Evolutionary conservation across 2,329 filamentous ascomycete genomes (phyloP).

Genomic region (Ophiostoma fasciatum): DNA sequence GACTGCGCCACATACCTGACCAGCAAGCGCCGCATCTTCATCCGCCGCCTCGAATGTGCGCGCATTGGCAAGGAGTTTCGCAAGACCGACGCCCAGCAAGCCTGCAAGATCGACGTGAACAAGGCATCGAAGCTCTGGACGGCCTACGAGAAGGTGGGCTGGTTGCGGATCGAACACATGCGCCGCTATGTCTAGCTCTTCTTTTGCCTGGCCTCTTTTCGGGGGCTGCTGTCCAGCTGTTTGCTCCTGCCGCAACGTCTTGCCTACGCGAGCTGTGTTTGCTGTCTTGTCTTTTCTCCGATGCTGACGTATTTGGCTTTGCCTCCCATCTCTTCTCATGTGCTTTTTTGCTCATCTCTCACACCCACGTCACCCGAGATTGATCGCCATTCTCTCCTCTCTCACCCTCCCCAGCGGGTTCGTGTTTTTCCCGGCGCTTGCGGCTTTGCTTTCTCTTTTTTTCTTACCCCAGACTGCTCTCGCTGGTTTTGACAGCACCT

Average conservation of each 20-base stretch:
- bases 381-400: background rate
- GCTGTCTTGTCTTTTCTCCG: too few relatives aligned
- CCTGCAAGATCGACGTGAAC: slow-evolving; percentile 97
- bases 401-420: too few relatives aligned
- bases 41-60: slow-evolving; percentile 53
- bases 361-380: too few relatives aligned
- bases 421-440: background rate
- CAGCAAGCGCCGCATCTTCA: slow-evolving; percentile 85
- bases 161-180: slow-evolving; percentile 48
- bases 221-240: too few relatives aligned
- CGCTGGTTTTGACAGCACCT: background rate
- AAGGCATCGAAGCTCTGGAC: slow-evolving; percentile 89
- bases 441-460: background rate
- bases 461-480: background rate
- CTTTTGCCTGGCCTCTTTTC: background rate
- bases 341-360: too few relatives aligned
- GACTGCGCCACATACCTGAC: slow-evolving; percentile 81
- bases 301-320: too few relatives aligned
- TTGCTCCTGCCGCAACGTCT: too few relatives aligned
- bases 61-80: slow-evolving; percentile 68
- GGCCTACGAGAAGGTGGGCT: slow-evolving; percentile 74
- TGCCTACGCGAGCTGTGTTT: too few relatives aligned
- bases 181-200: slow-evolving; percentile 6
- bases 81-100: slow-evolving; percentile 90
- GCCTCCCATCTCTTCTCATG: too few relatives aligned